Evolutionary conservation across 352 stramenopile genomes (phyloP).

Genomic region (Globisporangium emineosum): DNA sequence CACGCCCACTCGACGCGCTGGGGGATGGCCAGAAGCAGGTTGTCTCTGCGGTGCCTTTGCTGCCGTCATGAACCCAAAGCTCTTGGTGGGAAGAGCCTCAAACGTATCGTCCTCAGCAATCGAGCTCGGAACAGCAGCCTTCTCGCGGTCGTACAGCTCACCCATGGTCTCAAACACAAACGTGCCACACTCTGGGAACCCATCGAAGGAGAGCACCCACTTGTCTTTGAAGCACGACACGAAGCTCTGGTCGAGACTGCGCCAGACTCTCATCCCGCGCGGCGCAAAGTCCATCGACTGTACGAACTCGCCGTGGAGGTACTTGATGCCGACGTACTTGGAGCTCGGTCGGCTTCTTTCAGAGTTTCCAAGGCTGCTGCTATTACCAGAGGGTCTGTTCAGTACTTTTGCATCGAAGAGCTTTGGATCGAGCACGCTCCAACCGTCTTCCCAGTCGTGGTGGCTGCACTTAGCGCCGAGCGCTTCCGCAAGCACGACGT

Average conservation of each 20-base stretch:
- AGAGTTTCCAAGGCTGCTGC: not conserved
- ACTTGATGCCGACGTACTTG: constrained; percentile 25
- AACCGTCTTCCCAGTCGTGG: constrained; percentile 25
- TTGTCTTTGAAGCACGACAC: constrained; percentile 22
- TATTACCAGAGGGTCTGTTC: not conserved
- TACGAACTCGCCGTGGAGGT: constrained; percentile 24
- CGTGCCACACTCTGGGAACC: constrained; percentile 25
- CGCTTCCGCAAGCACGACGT: constrained; percentile 26
- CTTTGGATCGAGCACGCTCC: constrained; percentile 20
- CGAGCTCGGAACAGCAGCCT: not conserved
- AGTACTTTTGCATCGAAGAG: constrained; percentile 12
- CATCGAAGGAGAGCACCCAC: constrained; percentile 21
- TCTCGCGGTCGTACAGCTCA: constrained; percentile 23
- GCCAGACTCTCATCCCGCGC: constrained; percentile 15
- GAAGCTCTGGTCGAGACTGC: constrained; percentile 19
- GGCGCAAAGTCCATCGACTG: constrained; percentile 21
- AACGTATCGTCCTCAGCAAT: not conserved
- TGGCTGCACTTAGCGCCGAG: constrained; percentile 15
- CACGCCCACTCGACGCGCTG: constrained; percentile 4
- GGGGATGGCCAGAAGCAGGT: not conserved
- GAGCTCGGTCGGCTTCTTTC: not conserved
- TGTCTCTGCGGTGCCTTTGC: not conserved
- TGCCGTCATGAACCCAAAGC: not conserved
- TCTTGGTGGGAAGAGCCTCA: not conserved
- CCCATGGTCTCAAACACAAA: constrained; percentile 28